These are phyloP conservation scores for Hippophae gyantsensis DNA, from an alignment of 306 rosid genomes.

Conservation along the genomic window DNA sequence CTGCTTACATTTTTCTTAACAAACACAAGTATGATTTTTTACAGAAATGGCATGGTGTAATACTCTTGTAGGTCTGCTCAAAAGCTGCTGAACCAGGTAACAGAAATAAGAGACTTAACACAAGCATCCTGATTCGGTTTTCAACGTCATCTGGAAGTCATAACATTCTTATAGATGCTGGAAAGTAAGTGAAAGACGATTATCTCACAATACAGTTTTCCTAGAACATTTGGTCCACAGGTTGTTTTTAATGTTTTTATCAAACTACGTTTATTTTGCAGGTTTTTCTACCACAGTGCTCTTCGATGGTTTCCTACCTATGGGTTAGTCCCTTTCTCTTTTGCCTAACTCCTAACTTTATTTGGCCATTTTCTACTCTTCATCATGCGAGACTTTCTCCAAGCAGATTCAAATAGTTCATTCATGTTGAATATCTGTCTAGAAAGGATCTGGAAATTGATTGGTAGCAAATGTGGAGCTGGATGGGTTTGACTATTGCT, in stretches of 20 bases:
- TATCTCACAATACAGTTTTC: background rate
- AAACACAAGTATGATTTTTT: background rate
- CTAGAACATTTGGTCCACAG: slow-evolving; percentile 3
- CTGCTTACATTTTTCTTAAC: slow-evolving; percentile 4
- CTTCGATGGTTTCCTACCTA: slow-evolving; percentile 81
- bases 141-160: slow-evolving; percentile 38
- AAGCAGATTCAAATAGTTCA: background rate
- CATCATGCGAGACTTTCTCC: background rate
- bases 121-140: slow-evolving; percentile 71
- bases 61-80: slow-evolving; percentile 50
- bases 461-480: background rate
- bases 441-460: background rate
- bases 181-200: slow-evolving; percentile 51
- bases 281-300: slow-evolving; percentile 91
- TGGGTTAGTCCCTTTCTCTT: slow-evolving; percentile 47
- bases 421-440: background rate
- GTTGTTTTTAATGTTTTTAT: slow-evolving; percentile 46
- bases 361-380: background rate
- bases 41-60: slow-evolving; percentile 10
- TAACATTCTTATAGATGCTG: slow-evolving; percentile 78
- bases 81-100: slow-evolving; percentile 66
- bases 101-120: slow-evolving; percentile 80
- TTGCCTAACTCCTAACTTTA: slow-evolving; percentile 4
- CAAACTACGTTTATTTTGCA: slow-evolving; percentile 30
- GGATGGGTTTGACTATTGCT: background rate